Evolutionary conservation across 371 early-diverging fungal species (phyloP), one percentile per base, ranked within the genome.

Genomic region (Cokeromyces recurvatus): DNA sequence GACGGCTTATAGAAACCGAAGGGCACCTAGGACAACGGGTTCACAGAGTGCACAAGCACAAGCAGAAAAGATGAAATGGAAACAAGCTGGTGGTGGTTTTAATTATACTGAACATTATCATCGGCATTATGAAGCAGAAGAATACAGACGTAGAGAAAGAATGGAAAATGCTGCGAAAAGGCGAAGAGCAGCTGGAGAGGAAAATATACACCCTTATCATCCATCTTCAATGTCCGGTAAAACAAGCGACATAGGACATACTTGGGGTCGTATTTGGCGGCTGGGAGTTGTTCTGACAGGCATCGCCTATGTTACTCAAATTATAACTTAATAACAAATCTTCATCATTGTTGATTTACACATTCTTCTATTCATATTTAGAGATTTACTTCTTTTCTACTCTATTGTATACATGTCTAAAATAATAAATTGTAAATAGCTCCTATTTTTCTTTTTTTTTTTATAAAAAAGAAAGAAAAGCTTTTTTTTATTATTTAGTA

Each of bases 41-140:
- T 69, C 76, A 11, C 43, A 65, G 0, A 67, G 68, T 43, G 70
- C 76, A 15, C 44, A 55, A 22, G 66, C 61, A 31, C 72, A 76
- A 38, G 72, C 72, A 25, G 72, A 69, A 41, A 48, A 32, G 5
- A 59, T 56, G 49, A 35, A 38, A 20, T 32, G 42, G 6, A 31
- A 36, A 12, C 19, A 43, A 17, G 0, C 39, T 9, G 48, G 32
- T 17, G 41, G 52, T 4, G 43, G 43, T 5, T 68, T 59, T 23
- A 59, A 66, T 46, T 40, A 58, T 35, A 45, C 38, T 2, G 62
- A 67, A 19, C 65, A 66, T 40, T 69, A 38, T 45, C 45, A 52
- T 35, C 46, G 35, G 12, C 69, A 68, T 31, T 76, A 76, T 25
- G 66, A 64, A 44, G 59, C 61, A 1, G 76, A 76, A 48, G 76